These are phyloP conservation scores for Ophiosphaerella narmari DNA, from an alignment of 2,329 filamentous ascomycete species.

Conservation along the genomic window DNA sequence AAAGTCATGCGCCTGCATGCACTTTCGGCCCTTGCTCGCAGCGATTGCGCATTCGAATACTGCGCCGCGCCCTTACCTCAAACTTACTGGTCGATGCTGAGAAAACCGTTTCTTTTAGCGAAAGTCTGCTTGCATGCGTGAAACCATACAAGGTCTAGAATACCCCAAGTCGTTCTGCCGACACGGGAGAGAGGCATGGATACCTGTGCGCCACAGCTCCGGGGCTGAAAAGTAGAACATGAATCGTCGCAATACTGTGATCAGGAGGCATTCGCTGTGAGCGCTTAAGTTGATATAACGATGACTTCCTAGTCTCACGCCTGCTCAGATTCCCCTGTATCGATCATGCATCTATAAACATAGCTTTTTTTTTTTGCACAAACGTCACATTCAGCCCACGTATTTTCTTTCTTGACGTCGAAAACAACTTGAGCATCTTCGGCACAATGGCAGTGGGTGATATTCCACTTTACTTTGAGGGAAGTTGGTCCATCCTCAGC, in stretches of 20 bases:
- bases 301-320: background rate
- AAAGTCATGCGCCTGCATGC: background rate
- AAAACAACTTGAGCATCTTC: background rate
- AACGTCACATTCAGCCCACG: no score
- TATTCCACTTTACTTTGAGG: conserved; percentile 2
- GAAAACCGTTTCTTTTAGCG: background rate
- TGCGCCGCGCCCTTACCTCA: background rate
- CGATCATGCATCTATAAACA: no score
- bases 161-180: background rate
- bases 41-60: background rate
- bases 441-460: background rate
- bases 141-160: background rate
- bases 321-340: no score
- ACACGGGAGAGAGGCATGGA: background rate
- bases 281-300: background rate
- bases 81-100: background rate
- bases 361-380: no score
- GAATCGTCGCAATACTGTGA: background rate
- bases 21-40: background rate
- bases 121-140: background rate
- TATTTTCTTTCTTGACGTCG: no score
- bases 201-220: background rate
- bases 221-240: background rate
- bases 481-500: conserved; percentile 3
- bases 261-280: background rate